These are phyloP conservation scores for Trichoderma parareesei DNA, from an alignment of 495 filamentous ascomycete genomes.

Conservation along the genomic window DNA sequence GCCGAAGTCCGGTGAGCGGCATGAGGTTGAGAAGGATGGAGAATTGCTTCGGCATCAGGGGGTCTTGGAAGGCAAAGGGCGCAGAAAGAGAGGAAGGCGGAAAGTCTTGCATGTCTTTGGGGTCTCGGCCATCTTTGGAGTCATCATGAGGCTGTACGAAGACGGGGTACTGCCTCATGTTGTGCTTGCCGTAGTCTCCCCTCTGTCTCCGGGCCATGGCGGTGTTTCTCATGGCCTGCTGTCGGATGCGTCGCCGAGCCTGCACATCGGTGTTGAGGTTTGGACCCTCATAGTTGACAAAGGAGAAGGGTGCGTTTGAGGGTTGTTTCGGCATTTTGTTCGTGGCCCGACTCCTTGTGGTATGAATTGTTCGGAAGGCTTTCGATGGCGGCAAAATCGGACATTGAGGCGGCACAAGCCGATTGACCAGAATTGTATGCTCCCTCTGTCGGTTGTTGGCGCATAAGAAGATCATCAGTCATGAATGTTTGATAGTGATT, in stretches of 20 bases:
- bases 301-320: conserved; percentile 14
- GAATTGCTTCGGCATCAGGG: neutral
- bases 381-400: neutral
- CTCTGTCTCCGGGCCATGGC: conserved; percentile 20
- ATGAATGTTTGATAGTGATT: neutral
- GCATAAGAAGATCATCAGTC: neutral
- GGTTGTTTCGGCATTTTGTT: neutral
- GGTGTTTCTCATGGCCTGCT: conserved; percentile 31
- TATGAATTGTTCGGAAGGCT: neutral
- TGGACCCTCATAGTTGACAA: conserved; percentile 23
- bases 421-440: too few relatives aligned
- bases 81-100: neutral
- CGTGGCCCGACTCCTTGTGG: neutral
- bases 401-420: neutral
- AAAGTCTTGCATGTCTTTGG: neutral
- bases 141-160: conserved; percentile 10
- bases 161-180: conserved; percentile 25
- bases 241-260: conserved; percentile 24
- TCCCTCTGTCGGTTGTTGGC: neutral
- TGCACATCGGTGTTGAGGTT: conserved; percentile 19
- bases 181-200: conserved; percentile 24
- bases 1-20: conserved; percentile 1
- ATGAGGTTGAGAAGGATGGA: neutral
- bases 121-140: neutral
- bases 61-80: neutral